Base-by-base conservation (phyloP, 768 basidiomycete genomes). In the Boletus rubescentipes region DNA sequence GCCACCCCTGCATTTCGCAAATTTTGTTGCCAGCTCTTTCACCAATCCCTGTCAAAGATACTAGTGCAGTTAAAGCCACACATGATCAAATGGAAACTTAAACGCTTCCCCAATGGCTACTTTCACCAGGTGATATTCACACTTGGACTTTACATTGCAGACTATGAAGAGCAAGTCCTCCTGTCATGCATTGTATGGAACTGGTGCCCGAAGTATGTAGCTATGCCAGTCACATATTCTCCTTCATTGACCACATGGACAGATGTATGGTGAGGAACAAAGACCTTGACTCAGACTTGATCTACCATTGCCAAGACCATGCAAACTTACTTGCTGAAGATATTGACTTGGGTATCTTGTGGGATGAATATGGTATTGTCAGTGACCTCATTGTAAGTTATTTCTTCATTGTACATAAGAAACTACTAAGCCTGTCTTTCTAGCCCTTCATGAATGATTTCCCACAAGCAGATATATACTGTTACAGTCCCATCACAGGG, bases 81-180 rank as follows among this genome's bases (percentile, higher is more conserved):
- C 2, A 49, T 49, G 37, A 9, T 30, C 0, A 9, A 9, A 9
- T 18, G 16, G 16, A 15, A 49, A 10, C 4, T 23, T 5, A 5
- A 30, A 5, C 2, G 3, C 4, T 49, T 42, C 3, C 3, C 16
- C 1, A 18, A 51, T 43, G 34, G 41, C 10, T 26, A 44, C n/a
- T 51, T 12, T 37, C 9, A 4, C 1, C 18, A 2, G 0, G 38
- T 16, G 0, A 5, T 36, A 0, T 38, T 21, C 3, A 9, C 15
- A 1, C 51, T 76, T 9, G 72, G 73, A 0, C 67, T 72, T 0
- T 73, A 72, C 23, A 75, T 77, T 49, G 72, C 71, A 0, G 72
- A 77, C 48, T 76, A 77, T 35, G 72, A 71, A 0, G 74, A 78
- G 43, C 75, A 77, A 50, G 69, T 56, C 0, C 40, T 72, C 0